Percentiles rank a stretch among this genome's conserved stretches.
Evolutionary conservation across 345 rosid species (phyloP).

Genomic region (Gossypium arboreum): DNA sequence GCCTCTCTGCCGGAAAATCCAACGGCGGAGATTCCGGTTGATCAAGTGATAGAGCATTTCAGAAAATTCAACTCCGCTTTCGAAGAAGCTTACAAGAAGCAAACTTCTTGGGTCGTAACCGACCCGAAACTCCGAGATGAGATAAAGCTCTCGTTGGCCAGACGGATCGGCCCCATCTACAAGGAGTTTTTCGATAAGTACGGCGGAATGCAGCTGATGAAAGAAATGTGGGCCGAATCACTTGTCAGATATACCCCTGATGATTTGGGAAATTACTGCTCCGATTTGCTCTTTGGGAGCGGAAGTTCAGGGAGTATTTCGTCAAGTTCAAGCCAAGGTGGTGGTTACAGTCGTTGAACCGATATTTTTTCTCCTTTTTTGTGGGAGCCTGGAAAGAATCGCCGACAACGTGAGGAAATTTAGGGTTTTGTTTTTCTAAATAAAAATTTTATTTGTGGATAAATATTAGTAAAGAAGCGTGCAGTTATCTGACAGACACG

Average conservation of each 20-base stretch:
- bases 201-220: conserved; percentile 16
- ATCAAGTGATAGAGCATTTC: conserved; percentile 34
- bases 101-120: conserved; percentile 61
- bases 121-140: conserved; percentile 64
- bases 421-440: background rate
- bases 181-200: conserved; percentile 40
- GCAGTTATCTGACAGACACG: background rate
- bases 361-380: background rate
- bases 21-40: conserved; percentile 30
- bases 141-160: conserved; percentile 49
- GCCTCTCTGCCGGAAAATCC: conserved; percentile 43
- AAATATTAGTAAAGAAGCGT: background rate
- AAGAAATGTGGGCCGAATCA: conserved; percentile 14
- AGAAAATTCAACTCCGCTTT: conserved; percentile 55
- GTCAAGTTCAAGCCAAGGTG: conserved; percentile 22
- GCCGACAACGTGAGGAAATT: background rate
- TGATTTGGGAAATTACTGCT: conserved; percentile 52
- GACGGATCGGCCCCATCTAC: conserved; percentile 42
- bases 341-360: background rate
- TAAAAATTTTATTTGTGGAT: background rate
- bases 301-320: conserved; percentile 40
- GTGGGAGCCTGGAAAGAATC: background rate
- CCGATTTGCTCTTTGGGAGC: conserved; percentile 38
- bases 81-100: conserved; percentile 55
- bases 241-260: conserved; percentile 54